phyloP scores from a whole-genome alignment of 805 yeast species.

The Ogataea pignaliae region DNA sequence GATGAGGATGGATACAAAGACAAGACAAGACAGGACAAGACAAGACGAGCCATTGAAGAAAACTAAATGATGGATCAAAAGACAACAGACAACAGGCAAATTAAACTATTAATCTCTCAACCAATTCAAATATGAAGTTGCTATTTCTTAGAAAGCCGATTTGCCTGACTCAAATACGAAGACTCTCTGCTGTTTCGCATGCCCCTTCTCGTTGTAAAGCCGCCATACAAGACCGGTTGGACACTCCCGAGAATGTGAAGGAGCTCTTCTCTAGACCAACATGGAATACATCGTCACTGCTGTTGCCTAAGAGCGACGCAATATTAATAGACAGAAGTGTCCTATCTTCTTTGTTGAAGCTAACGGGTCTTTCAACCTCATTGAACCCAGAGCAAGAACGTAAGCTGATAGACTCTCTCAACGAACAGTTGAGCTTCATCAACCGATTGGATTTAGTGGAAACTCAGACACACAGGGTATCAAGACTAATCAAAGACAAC shows the following conservation, averaged over 20 bases:
- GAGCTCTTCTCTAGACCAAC: constrained; percentile 14
- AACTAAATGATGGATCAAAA: no score
- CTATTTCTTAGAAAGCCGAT: no score
- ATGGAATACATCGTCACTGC: constrained; percentile 22
- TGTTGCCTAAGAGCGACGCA: not conserved
- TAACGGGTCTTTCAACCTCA: constrained; percentile 44
- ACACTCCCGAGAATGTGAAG: constrained; percentile 10
- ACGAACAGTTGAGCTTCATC: constrained; percentile 48
- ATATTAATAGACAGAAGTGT: constrained; percentile 11
- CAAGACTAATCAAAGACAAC: constrained; percentile 28
- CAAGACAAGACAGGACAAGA: no score
- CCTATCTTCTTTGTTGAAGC: constrained; percentile 33
- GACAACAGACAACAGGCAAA: no score
- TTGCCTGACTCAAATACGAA: no score
- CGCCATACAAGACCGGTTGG: no score
- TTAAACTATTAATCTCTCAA: no score
- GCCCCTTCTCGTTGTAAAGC: no score
- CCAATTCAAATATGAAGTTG: no score
- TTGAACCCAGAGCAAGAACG: constrained; percentile 26
- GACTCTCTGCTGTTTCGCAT: no score
- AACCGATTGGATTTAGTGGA: constrained; percentile 38
- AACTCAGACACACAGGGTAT: constrained; percentile 8
- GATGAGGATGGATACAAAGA: no score
- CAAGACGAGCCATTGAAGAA: no score
- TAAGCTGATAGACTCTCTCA: constrained; percentile 32